Evolutionary conservation across 768 basidiomycete genomes (phyloP).

Genomic region (Tulasnella sp.): DNA sequence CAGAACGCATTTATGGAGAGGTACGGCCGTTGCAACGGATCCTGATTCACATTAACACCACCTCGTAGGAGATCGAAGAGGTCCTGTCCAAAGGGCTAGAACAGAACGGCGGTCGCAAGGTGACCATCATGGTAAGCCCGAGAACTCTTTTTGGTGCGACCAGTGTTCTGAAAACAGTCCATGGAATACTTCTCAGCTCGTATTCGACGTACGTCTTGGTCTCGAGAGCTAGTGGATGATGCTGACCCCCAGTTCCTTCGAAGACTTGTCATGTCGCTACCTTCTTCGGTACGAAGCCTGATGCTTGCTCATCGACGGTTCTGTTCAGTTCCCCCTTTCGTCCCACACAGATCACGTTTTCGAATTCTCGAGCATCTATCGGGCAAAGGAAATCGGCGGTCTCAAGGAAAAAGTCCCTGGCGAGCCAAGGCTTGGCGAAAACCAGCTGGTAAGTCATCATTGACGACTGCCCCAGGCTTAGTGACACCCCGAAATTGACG

Average conservation of each 20-base stretch:
- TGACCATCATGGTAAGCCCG: neutral
- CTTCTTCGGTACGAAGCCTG: neutral
- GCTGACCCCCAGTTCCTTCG: neutral
- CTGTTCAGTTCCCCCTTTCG: neutral
- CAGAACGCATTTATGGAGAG: neutral
- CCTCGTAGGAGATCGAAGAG: neutral
- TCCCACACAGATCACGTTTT: neutral
- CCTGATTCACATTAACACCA: neutral
- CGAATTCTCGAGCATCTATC: neutral
- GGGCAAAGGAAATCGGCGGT: neutral
- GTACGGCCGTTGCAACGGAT: neutral
- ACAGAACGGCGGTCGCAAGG: neutral
- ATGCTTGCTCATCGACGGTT: neutral
- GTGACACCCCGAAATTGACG: neutral
- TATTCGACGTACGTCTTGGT: neutral
- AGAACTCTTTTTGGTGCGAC: too few relatives aligned
- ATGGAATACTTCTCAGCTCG: neutral
- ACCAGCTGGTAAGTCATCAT: neutral
- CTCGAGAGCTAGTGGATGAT: neutral
- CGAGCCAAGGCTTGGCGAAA: neutral
- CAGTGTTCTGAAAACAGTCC: neutral
- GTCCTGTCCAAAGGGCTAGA: neutral
- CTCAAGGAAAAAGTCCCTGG: neutral
- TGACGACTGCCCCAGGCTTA: neutral
- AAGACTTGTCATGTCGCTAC: neutral